These are phyloP conservation scores for Phialophora macrospora DNA, from an alignment of 2,329 filamentous ascomycete genomes.

Conservation along the genomic window DNA sequence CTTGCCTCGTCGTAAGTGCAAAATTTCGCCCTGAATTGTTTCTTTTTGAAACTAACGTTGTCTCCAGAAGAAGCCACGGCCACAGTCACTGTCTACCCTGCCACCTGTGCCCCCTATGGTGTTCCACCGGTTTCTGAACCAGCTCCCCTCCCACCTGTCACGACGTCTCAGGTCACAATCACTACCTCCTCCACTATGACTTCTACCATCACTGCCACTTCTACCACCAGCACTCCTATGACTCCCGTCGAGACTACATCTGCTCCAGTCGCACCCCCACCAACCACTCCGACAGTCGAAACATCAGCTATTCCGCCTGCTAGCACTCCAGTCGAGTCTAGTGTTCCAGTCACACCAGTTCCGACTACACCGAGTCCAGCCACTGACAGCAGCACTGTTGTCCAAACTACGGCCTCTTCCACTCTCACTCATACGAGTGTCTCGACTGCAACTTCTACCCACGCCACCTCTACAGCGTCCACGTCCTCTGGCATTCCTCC, in stretches of 20 bases:
- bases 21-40: background rate
- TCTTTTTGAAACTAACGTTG: constrained; percentile 22
- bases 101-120: constrained; percentile 18
- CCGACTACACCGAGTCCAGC: constrained; percentile 17
- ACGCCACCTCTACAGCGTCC: constrained; percentile 14
- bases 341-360: constrained; percentile 22
- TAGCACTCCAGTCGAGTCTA: constrained; percentile 16
- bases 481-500: constrained; percentile 28
- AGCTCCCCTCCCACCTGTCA: constrained; percentile 8
- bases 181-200: constrained; percentile 4
- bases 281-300: constrained; percentile 17
- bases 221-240: constrained; percentile 13
- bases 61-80: constrained; percentile 18
- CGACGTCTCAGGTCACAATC: constrained; percentile 20
- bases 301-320: constrained; percentile 4
- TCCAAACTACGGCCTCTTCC: constrained; percentile 22
- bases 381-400: constrained; percentile 13
- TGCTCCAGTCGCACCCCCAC: constrained; percentile 21
- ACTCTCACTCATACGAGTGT: constrained; percentile 24
- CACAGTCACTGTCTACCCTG: constrained; percentile 21
- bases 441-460: constrained; percentile 29
- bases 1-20: constrained; percentile 34
- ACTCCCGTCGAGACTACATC: constrained; percentile 24
- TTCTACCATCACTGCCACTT: constrained; percentile 10
- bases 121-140: constrained; percentile 4